Base-by-base conservation (phyloP, 495 filamentous ascomycete genomes). In the Paragyromitra xinjiangensis region DNA sequence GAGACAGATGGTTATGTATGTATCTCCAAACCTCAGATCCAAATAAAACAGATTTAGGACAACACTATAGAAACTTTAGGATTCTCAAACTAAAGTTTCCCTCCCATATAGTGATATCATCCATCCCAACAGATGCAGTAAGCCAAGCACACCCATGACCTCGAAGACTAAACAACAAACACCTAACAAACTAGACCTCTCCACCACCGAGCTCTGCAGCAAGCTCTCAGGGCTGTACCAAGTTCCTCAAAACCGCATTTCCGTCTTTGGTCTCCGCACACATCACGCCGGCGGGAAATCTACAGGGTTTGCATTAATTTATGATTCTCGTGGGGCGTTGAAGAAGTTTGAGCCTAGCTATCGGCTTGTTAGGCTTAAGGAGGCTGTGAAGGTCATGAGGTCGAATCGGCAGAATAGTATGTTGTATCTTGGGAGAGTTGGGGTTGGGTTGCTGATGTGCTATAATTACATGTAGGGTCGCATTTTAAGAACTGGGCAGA, bases 1-100 rank as follows among this genome's bases (percentile, higher is more conserved):
- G 84, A 97, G 94, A 89, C 95, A 98, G 90, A 97, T 98, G 94
- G 93, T 98, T 87, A 92, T 97, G 95, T 98, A 94, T 90, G 94
- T 91, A 81, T 16, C 42, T 26, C 44, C 22, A 50, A 39, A 19
- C 53, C 24, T 19, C 53, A 34, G 4, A 34, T 34, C 29, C 29
- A 34, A 34, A 34, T 34, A 34, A 34, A 34, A 34, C 29, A 3
- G 29, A 3, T 34, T 34, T 34, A 34, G 29, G 3, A 34, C 29
- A 34, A 34, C 29, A 34, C 29, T 3, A 29, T 34, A 34, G 44
- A 48, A 16, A 16, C 2, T 16, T 3, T 16, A 16, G 39, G 9
- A 19, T n/a, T 56, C 0, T 19, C 12, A 14, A 9, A 24, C 34
- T 42, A 12, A 51, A 14, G 16, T 37, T 39, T 64, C 22, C 42